Percentiles rank a stretch among this genome's conserved stretches.
phyloP scores from a whole-genome alignment of 805 yeast species.

The Candida ipomoeae region DNA sequence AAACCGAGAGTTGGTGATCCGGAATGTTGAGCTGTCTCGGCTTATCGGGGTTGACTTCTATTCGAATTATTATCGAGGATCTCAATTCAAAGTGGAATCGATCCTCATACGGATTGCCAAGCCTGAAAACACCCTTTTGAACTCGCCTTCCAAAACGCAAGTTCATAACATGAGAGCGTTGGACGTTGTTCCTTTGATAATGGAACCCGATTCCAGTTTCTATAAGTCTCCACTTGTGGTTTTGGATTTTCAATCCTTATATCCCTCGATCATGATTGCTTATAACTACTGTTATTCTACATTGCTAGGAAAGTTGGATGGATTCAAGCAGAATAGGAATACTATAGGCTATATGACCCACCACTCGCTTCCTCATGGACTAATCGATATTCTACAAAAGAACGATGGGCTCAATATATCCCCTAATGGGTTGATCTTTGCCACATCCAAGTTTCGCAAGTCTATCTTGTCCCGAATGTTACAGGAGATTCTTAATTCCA shows the following conservation, averaged over 20 bases:
- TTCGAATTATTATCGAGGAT: slow-evolving; percentile 85
- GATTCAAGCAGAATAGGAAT: slow-evolving; percentile 45
- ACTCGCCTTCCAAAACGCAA: slow-evolving; percentile 76
- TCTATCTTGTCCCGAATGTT: slow-evolving; percentile 82
- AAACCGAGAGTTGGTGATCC: slow-evolving; percentile 60
- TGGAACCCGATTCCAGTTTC: slow-evolving; percentile 86
- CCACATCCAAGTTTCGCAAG: slow-evolving; percentile 58
- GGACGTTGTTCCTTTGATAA: slow-evolving; percentile 82
- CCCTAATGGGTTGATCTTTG: slow-evolving; percentile 85
- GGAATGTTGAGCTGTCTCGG: slow-evolving; percentile 79
- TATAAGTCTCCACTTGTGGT: slow-evolving; percentile 89
- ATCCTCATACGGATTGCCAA: slow-evolving; percentile 71
- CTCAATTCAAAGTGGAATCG: slow-evolving; percentile 92
- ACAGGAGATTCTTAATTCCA: slow-evolving; percentile 71
- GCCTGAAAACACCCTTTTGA: slow-evolving; percentile 63
- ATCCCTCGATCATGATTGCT: slow-evolving; percentile 99
- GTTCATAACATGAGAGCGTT: slow-evolving; percentile 82
- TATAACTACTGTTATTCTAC: slow-evolving; percentile 88
- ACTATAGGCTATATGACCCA: slow-evolving; percentile 52
- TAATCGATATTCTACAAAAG: slow-evolving; percentile 48
- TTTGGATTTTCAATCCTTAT: slow-evolving; percentile 87
- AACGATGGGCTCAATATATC: slow-evolving; percentile 56
- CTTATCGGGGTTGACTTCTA: slow-evolving; percentile 85
- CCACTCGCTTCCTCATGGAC: slow-evolving; percentile 46
- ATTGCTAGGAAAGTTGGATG: slow-evolving; percentile 56